A percentile compares a stretch with the other conserved stretches of the same genome.
Conservation (phyloP, 106 monocot species). For the Apostasia ramifera region DNA sequence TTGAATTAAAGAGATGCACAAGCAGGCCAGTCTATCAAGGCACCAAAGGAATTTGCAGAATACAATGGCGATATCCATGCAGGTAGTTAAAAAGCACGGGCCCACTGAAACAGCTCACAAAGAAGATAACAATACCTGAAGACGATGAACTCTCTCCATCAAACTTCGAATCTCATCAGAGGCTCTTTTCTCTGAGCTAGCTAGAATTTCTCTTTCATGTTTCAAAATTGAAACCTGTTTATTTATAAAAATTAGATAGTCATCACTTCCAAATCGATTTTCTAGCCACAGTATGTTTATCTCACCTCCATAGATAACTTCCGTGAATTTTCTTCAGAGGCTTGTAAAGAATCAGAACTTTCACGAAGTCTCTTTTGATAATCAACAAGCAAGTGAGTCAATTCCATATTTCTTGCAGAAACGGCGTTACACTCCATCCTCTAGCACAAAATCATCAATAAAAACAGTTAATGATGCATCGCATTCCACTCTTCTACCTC, state of each 20-base stretch:
- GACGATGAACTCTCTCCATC: conserved; percentile 64
- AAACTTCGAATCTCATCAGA: conserved; percentile 65
- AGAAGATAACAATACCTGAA: conserved; percentile 52
- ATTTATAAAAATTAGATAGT: background rate
- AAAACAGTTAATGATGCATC: conserved; percentile 19
- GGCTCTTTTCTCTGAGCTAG: conserved; percentile 70
- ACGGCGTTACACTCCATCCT: conserved; percentile 73
- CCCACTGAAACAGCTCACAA: background rate
- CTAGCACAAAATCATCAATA: no score
- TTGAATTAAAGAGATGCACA: no score
- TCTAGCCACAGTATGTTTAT: background rate
- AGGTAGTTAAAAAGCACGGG: background rate
- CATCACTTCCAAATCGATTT: background rate
- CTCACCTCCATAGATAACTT: conserved; percentile 83
- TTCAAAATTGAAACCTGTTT: conserved; percentile 75
- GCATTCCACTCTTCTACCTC: conserved; percentile 42
- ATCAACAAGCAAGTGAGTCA: conserved; percentile 69
- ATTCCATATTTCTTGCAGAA: conserved; percentile 71
- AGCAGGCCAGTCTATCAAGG: no score
- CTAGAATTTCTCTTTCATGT: conserved; percentile 72
- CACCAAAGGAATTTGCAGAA: no score
- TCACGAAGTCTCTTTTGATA: conserved; percentile 75
- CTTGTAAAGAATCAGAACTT: conserved; percentile 50
- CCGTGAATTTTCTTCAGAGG: conserved; percentile 57
- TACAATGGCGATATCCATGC: background rate